Percentiles rank a stretch among this genome's conserved stretches.
phyloP scores from a whole-genome alignment of 306 rosid genomes.

The Sphenostylis stenocarpa region DNA sequence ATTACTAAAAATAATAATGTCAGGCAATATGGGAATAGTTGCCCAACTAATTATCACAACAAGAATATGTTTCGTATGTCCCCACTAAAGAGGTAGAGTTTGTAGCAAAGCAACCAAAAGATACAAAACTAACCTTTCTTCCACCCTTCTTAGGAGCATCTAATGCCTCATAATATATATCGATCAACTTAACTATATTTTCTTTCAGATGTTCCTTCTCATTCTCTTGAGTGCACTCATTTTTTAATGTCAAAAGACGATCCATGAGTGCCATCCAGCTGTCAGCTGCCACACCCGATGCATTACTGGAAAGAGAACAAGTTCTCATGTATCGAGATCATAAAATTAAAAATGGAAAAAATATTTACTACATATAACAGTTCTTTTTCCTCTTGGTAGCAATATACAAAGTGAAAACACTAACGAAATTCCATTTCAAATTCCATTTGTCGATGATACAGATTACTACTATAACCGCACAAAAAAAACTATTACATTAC shows the following conservation, averaged over 20 bases:
- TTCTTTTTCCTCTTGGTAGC: not conserved
- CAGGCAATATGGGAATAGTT: not conserved
- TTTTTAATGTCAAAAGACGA: slow-evolving; percentile 45
- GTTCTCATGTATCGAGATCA: not conserved
- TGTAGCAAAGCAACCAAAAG: slow-evolving; percentile 11
- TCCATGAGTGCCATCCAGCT: slow-evolving; percentile 79
- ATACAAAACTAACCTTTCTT: slow-evolving; percentile 58
- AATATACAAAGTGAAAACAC: not conserved
- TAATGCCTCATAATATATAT: slow-evolving; percentile 67
- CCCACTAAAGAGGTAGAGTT: not conserved
- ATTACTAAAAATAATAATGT: not conserved
- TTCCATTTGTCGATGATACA: not conserved
- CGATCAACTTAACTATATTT: slow-evolving; percentile 54
- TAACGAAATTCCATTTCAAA: not conserved
- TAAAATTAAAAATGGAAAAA: not conserved
- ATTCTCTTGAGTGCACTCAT: not conserved
- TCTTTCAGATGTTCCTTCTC: slow-evolving; percentile 36
- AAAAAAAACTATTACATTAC: not conserved
- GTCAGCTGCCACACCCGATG: slow-evolving; percentile 57
- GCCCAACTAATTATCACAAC: not conserved
- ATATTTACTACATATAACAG: not conserved
- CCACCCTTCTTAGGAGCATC: slow-evolving; percentile 78
- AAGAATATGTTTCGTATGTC: not conserved
- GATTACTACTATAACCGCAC: not conserved
- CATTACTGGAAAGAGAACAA: slow-evolving; percentile 45